phyloP scores from a whole-genome alignment of 208 protist genomes.

The Naegleria lovaniensis region DNA sequence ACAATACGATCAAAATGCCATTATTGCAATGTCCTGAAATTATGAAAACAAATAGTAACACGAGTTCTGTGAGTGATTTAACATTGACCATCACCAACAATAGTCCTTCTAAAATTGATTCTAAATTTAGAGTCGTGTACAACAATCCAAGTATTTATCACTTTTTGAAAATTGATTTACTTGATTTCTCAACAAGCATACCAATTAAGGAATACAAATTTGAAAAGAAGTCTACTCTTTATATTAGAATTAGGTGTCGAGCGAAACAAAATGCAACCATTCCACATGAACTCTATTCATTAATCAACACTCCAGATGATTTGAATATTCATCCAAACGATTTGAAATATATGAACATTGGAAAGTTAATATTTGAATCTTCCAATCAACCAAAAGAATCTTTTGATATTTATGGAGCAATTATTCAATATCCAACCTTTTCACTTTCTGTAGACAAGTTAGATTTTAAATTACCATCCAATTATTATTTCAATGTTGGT shows the following conservation, averaged over 20 bases:
- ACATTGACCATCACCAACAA: neutral
- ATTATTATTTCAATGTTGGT: too few relatives aligned
- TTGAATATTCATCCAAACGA: neutral
- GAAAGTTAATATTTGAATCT: neutral
- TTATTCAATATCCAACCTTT: neutral
- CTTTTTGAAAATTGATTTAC: constrained; percentile 10
- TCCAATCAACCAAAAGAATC: neutral
- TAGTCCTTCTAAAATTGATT: constrained; percentile 3
- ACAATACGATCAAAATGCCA: neutral
- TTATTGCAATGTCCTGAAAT: neutral
- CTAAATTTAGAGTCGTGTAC: neutral
- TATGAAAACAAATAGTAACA: neutral
- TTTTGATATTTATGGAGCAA: neutral
- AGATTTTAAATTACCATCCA: neutral
- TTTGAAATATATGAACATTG: neutral
- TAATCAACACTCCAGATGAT: neutral
- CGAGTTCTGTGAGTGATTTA: neutral
- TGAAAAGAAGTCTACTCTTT: neutral
- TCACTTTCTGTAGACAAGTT: neutral
- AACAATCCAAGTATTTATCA: neutral
- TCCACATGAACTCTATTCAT: neutral
- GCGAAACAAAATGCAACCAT: neutral
- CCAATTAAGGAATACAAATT: constrained; percentile 10
- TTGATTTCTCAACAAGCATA: neutral
- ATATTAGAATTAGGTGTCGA: neutral